These are phyloP conservation scores for Rhododendron molle DNA, from an alignment of 148 eudicot species.

Conservation along the genomic window DNA sequence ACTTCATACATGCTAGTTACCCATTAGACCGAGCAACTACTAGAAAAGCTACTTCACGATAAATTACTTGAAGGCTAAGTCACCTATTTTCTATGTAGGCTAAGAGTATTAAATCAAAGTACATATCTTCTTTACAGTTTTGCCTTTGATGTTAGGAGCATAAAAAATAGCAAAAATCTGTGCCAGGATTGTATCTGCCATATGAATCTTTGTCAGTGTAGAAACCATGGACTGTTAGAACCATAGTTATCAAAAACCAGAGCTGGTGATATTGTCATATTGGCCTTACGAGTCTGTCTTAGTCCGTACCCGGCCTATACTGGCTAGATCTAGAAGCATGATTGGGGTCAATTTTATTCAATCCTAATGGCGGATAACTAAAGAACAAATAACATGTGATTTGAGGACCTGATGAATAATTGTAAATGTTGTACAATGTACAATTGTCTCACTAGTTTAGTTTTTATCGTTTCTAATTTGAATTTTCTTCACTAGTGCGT, in stretches of 20 bases:
- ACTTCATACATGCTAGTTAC: too few relatives aligned
- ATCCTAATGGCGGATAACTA: not conserved
- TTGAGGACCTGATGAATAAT: not conserved
- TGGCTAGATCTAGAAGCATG: too few relatives aligned
- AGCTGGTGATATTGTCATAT: not conserved
- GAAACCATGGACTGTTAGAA: not conserved
- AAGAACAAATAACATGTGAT: not conserved
- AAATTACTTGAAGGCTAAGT: too few relatives aligned
- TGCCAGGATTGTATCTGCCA: not conserved
- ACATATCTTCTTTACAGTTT: too few relatives aligned
- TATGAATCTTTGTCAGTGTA: not conserved
- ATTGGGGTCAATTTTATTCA: not conserved
- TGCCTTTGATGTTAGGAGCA: not conserved
- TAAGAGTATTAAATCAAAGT: not conserved
- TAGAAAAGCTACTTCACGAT: too few relatives aligned
- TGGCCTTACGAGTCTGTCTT: not conserved
- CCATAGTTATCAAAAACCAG: not conserved
- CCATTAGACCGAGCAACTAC: too few relatives aligned
- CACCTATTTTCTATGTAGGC: too few relatives aligned
- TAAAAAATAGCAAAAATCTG: not conserved
- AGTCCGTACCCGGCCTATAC: not conserved
- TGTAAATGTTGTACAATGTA: not conserved
- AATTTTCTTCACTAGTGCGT: not conserved
- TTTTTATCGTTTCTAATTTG: not conserved
- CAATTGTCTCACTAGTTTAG: not conserved